Base-by-base conservation (phyloP, 164 flowering plant species). In the Amborella trichopoda region DNA sequence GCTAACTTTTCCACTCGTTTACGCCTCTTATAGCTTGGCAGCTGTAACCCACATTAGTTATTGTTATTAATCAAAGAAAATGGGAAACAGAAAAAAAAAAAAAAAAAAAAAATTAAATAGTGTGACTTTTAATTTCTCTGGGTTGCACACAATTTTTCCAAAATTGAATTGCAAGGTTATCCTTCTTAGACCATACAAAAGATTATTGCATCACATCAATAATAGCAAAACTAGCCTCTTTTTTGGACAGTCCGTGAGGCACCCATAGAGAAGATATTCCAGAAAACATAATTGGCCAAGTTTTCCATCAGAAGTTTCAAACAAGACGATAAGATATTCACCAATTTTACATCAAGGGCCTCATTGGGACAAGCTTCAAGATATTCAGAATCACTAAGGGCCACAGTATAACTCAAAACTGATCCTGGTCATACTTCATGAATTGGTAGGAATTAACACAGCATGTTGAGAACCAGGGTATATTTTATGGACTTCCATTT, bases 21-120 rank as follows among this genome's bases (percentile, higher is more conserved):
- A 3, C 68, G 76, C 57, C 56, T 62, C 67, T 84, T 84, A 69
- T 80, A 70, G 44, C 74, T 59, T 37, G 99, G 80, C 53, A 60
- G 49, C 96, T 91, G 80, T 60, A 62, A 44, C 48, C 28, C 39
- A 42, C 3, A 4, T 20, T 20, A 36, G 6, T 2, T 25, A 5
- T 17, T 39, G 13, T 20, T 12, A 19, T 26, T 25, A 24, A 39
- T 5, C 26, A 11, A 4, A 13, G 24, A 38, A 8, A 39, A 4
- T 11, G 32, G 23, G 40, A 23, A 22, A 23, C 2, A 5, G 28
- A 32, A 25, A 8, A 46, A 23, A 20, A 46, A 13, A 22, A 8
- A 46, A 46, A 27, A 4, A 26, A 43, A 43, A 8, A 39, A 17
- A 8, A 18, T 18, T 16, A 9, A 6, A 5, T 3, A 43, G 24